phyloP scores from a whole-genome alignment of 2,329 filamentous ascomycete species.

The Talaromyces sp. region DNA sequence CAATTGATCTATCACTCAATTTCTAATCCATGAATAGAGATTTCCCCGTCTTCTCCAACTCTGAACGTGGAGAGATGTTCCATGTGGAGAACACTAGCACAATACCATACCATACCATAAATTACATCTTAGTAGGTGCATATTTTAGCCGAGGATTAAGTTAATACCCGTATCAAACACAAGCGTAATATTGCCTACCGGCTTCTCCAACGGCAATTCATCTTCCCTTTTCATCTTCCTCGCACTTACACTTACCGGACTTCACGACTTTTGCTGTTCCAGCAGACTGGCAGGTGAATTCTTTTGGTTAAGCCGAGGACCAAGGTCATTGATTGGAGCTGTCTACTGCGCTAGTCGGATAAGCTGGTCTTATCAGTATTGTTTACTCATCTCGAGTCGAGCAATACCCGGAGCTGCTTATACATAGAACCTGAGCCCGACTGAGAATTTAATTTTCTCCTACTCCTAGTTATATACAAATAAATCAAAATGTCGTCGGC shows the following conservation, averaged over 20 bases:
- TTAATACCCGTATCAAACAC: neutral
- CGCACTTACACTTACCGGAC: neutral
- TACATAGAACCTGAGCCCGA: neutral
- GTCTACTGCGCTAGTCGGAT: neutral
- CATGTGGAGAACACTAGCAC: neutral
- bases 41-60: constrained; percentile 7
- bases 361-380: neutral
- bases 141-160: neutral
- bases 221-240: neutral
- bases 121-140: neutral
- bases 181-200: neutral
- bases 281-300: neutral
- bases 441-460: neutral
- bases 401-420: neutral
- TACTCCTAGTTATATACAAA: neutral
- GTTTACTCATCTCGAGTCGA: neutral
- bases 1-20: neutral
- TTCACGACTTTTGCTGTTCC: neutral
- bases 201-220: constrained; percentile 9
- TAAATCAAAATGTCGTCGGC: constrained; percentile 35
- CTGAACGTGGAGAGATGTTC: neutral
- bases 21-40: neutral
- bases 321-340: neutral
- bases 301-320: neutral
- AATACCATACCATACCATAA: neutral